These are phyloP conservation scores for Fusarium sp. DNA, from an alignment of 2,329 filamentous ascomycete species.

Conservation along the genomic window DNA sequence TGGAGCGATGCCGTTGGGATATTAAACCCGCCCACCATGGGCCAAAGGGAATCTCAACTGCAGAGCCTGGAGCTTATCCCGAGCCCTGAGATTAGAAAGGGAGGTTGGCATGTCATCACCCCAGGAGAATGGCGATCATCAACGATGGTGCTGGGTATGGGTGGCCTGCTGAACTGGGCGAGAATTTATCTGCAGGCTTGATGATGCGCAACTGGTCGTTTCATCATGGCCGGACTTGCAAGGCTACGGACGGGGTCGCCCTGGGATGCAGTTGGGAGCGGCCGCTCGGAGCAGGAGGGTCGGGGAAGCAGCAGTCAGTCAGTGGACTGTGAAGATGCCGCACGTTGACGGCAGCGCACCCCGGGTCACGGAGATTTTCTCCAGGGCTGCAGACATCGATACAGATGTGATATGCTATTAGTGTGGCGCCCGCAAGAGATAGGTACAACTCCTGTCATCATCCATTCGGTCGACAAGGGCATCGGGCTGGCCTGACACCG, in stretches of 20 bases:
- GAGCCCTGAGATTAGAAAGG: slow-evolving; percentile 31
- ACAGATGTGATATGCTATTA: slow-evolving; percentile 24
- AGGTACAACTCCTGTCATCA: slow-evolving; percentile 13
- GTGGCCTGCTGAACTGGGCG: slow-evolving; percentile 1
- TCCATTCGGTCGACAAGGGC: slow-evolving; percentile 21
- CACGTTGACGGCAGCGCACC: slow-evolving; percentile 7
- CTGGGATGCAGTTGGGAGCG: slow-evolving; percentile 24
- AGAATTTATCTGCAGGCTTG: slow-evolving; percentile 5
- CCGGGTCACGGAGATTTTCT: slow-evolving; percentile 33
- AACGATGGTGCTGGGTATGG: slow-evolving; percentile 5
- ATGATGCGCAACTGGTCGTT: slow-evolving; percentile 29
- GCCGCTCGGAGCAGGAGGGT: slow-evolving; percentile 29
- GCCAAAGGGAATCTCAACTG: not conserved
- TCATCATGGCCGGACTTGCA: slow-evolving; percentile 30
- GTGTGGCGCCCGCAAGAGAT: slow-evolving; percentile 9
- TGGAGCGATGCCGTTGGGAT: slow-evolving; percentile 20
- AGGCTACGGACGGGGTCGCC: slow-evolving; percentile 19
- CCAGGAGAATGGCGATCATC: slow-evolving; percentile 23
- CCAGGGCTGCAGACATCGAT: slow-evolving; percentile 17
- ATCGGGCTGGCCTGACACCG: slow-evolving; percentile 10
- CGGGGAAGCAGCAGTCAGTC: not conserved
- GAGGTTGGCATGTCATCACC: slow-evolving; percentile 28
- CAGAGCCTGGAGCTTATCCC: slow-evolving; percentile 10
- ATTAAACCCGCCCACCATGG: slow-evolving; percentile 6
- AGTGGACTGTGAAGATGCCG: slow-evolving; percentile 8